Evolutionary conservation across 352 stramenopile species (phyloP).

Genomic region (Phytophthora megakarya): DNA sequence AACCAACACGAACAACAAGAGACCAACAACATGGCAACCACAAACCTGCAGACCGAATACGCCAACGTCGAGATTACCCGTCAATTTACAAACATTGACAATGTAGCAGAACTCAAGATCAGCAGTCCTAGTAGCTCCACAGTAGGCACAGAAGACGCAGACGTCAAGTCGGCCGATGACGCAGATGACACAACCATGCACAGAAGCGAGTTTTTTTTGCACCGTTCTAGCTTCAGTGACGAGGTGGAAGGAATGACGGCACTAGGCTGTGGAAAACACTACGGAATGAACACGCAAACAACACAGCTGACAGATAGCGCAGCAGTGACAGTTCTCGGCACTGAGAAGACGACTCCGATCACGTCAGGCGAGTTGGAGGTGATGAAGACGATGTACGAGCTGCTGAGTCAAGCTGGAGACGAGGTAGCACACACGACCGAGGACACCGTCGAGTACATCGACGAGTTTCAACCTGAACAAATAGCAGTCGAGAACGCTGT

Average conservation of each 20-base stretch:
- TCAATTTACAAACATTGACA: constrained; percentile 12
- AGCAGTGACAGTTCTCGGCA: constrained; percentile 3
- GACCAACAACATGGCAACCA: constrained; percentile 24
- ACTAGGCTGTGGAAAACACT: constrained; percentile 23
- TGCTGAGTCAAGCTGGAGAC: constrained; percentile 13
- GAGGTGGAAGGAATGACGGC: constrained; percentile 16
- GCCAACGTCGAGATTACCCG: neutral
- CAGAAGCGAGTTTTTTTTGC: constrained; percentile 14
- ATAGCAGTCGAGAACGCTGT: neutral
- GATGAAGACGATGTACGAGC: constrained; percentile 18
- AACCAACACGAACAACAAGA: constrained; percentile 12
- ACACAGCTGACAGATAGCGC: constrained; percentile 4
- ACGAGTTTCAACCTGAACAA: neutral
- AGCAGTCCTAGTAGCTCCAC: constrained; percentile 17
- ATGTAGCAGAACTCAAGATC: constrained; percentile 9
- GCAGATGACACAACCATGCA: constrained; percentile 20
- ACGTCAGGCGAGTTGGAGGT: constrained; percentile 24
- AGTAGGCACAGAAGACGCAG: constrained; percentile 28
- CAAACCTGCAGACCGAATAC: constrained; percentile 21
- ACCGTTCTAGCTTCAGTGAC: constrained; percentile 28
- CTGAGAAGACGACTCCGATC: constrained; percentile 18
- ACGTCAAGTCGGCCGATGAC: constrained; percentile 14
- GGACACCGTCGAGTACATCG: neutral
- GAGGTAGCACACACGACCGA: neutral
- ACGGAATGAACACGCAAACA: constrained; percentile 25